A percentile compares a stretch with the other conserved stretches of the same genome.
These are phyloP conservation scores for Acanthamoeba lenticulata DNA, from an alignment of 208 protist species.

Conservation along the genomic window DNA sequence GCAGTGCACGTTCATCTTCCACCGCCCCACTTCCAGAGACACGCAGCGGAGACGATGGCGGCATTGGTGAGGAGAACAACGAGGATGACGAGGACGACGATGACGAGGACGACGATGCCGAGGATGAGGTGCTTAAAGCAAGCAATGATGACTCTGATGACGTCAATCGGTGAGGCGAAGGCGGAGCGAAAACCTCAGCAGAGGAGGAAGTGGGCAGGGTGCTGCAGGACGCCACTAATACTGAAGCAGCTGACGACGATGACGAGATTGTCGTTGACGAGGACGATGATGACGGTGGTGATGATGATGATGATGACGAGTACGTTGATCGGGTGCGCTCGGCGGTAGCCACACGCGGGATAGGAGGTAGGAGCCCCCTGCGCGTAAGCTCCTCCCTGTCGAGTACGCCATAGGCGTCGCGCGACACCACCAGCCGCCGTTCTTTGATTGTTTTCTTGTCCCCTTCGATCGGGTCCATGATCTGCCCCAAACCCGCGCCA, in stretches of 20 bases:
- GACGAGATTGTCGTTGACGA: neutral
- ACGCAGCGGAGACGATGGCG: neutral
- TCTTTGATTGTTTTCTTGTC: constrained; percentile 1
- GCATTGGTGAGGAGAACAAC: neutral
- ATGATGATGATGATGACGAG: neutral
- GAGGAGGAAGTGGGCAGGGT: neutral
- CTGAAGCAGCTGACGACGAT: neutral
- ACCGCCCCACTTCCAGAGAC: neutral
- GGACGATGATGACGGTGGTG: neutral
- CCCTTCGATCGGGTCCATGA: neutral
- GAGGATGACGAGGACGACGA: neutral
- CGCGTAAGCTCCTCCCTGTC: constrained; percentile 20
- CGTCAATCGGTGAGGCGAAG: neutral
- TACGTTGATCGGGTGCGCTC: neutral
- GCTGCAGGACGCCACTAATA: no score
- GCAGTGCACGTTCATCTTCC: neutral
- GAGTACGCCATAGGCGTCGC: constrained; percentile 28
- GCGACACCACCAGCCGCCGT: neutral
- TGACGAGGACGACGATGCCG: neutral
- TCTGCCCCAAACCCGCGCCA: neutral
- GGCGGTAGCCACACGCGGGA: neutral
- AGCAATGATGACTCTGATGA: neutral
- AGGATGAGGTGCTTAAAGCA: neutral
- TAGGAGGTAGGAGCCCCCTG: neutral
- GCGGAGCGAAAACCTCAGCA: neutral